Base-by-base conservation (phyloP, 2,329 filamentous ascomycete species). In the Graphilbum fragrans region DNA sequence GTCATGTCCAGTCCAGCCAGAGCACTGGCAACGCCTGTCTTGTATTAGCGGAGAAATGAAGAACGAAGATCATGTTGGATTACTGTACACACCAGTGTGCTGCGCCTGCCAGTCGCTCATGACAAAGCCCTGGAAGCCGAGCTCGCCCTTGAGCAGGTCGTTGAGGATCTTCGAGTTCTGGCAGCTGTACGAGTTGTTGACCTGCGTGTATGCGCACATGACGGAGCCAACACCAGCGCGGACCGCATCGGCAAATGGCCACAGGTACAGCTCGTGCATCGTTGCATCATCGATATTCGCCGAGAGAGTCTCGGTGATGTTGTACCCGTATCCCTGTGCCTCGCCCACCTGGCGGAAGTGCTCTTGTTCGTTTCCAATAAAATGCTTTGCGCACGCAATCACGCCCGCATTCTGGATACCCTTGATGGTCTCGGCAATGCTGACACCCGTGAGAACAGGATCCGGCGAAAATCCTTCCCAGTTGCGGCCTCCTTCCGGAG, bases 381-480 rank as follows among this genome's bases (percentile, higher is more conserved):
- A 83, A 54, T 86, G 81, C 64, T 86, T 86, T 17, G 80, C 81
- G 57, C 79, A 84, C 47, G 85, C 83, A 62, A 90, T 78, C 35
- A 88, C 74, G 52, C 84, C 84, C 11, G 79, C 76, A 60, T 81
- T 77, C 55, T 93, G 86, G 37, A 87, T 87, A 44, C 86, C 86
- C 56, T 78, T 77, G 52, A 90, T 71, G 1, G 82, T 84, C 57
- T 86, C 74, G 31, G 72, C 72, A 50, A 88, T 84, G 47, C 75
- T 72, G 46, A 81, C 63, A 43, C 83, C 86, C 11, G 81, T 81
- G 41, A 87, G 67, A 14, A 82, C 80, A 1, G 85, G 85, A 52
- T 92, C 85, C 3, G 82, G 79, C 5, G 79, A 77, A 62, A 73
- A 74, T 2, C 71, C 73, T 58, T 82, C 79, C 83, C 82, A 86